Evolutionary conservation across 2,329 filamentous ascomycete genomes (phyloP), one percentile per base, ranked within the genome.

Genomic region (Neoscytalidium dimidiatum): DNA sequence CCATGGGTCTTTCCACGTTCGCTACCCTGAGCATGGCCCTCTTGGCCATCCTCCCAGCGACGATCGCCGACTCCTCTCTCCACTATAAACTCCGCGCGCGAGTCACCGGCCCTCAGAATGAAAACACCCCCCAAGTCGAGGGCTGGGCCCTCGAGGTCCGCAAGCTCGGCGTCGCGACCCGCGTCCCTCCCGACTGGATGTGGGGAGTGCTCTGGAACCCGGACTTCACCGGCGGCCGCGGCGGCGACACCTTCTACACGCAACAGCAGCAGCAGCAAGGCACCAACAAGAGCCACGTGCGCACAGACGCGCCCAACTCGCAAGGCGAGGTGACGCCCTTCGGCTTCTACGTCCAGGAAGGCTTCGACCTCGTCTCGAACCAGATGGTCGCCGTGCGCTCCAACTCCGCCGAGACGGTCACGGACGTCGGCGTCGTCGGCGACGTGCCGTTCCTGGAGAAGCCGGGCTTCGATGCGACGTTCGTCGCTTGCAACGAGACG

Each of bases 241-340:
- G 52, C 14, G 33, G 52, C 13, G 52, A 57, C 52, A 29, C 43
- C 52, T 57, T 57, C 52, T 57, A 57, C 52, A 43, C 52, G 13
- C 52, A 43, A 35, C 21, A 33, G 0, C 1, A 7, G 1, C 33
- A 11, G 13, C 13, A 9, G 21, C n/a, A n/a, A n/a, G n/a, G n/a
- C n/a, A n/a, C n/a, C n/a, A 14, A 11, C 29, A n/a, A 0, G 2
- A 41, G 2, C 52, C 35, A 43, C 35, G 8, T 43, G 3, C 52
- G 52, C 4, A 57, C 52, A 33, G 35, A 57, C 35, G 52, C 52
- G 3, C 52, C 52, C 33, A 57, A 57, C 52, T 28, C 17, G 21
- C 4, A 11, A 3, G 33, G 52, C 33, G 52, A 57, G 33, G 52
- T 57, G 13, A 57, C 52, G 33, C 52, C 52, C 7, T 57, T 57